A percentile compares a stretch with the other conserved stretches of the same genome.
These are phyloP conservation scores for Chlamydomonas sphaeroides DNA, from an alignment of 139 green algal species.

Conservation along the genomic window DNA sequence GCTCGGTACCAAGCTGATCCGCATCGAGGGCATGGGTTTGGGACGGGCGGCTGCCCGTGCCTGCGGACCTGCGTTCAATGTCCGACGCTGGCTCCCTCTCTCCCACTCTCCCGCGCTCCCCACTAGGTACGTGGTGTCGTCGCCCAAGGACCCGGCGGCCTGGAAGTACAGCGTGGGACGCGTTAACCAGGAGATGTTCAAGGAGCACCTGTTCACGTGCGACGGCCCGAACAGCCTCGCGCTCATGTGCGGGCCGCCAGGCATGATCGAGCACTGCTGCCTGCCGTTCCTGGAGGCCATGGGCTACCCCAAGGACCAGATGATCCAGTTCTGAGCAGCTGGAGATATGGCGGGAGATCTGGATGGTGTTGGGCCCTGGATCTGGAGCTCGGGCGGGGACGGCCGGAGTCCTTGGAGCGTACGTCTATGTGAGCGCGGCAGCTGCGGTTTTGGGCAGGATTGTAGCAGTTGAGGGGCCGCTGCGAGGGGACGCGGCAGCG, in stretches of 20 bases:
- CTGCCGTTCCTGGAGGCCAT: constrained; percentile 49
- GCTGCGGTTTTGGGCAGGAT: too few species aligned
- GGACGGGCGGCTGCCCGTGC: too few species aligned
- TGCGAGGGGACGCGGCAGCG: too few species aligned
- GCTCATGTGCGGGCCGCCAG: constrained; percentile 88
- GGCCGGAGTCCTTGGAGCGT: too few species aligned
- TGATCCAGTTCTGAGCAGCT: constrained; percentile 30
- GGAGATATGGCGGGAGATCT: too few species aligned
- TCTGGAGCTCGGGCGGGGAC: too few species aligned
- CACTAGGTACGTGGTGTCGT: background rate
- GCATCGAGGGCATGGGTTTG: background rate
- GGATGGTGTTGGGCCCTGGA: too few species aligned
- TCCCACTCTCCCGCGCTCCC: background rate
- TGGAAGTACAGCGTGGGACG: constrained; percentile 83
- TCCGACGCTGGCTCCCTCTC: background rate
- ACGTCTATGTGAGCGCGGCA: too few species aligned
- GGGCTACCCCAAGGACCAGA: constrained; percentile 56
- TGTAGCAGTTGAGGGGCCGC: too few species aligned
- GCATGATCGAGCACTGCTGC: constrained; percentile 53
- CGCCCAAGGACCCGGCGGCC: constrained; percentile 45
- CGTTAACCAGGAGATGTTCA: constrained; percentile 86
- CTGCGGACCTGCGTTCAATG: too few species aligned
- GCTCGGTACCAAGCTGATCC: background rate
- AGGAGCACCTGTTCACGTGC: constrained; percentile 71
- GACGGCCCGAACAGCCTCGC: constrained; percentile 62